These are phyloP conservation scores for Gamsiella multidivaricata DNA, from an alignment of 192 early-diverging fungal species.

Conservation along the genomic window DNA sequence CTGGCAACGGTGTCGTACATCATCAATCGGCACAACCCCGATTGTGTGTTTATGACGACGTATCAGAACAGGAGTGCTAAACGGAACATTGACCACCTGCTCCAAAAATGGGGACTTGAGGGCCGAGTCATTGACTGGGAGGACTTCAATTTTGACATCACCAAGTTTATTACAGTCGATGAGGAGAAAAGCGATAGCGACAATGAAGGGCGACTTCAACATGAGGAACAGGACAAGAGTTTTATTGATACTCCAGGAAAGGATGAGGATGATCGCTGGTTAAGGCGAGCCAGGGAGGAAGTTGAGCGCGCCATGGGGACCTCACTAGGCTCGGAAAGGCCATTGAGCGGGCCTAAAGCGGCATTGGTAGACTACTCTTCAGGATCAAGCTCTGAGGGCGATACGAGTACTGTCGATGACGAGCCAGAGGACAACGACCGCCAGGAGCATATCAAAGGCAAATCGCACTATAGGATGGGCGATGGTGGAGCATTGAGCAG, in stretches of 20 bases:
- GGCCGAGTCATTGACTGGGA: constrained; percentile 52
- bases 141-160: constrained; percentile 52
- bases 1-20: constrained; percentile 70
- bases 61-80: constrained; percentile 80
- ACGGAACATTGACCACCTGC: constrained; percentile 68
- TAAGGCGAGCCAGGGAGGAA: constrained; percentile 8
- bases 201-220: neutral
- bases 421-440: neutral
- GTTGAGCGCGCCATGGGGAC: neutral
- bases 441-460: neutral
- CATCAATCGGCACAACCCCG: constrained; percentile 62
- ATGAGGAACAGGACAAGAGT: neutral
- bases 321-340: too few relatives aligned
- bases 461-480: constrained; percentile 12
- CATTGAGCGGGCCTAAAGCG: neutral
- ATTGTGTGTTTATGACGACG: constrained; percentile 71
- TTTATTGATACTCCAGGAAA: neutral
- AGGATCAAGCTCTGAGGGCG: constrained; percentile 24
- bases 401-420: neutral
- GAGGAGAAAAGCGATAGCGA: neutral
- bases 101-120: constrained; percentile 70
- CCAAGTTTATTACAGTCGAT: constrained; percentile 24
- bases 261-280: constrained; percentile 1
- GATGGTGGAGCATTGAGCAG: constrained; percentile 39
- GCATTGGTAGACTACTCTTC: constrained; percentile 40